phyloP scores from a whole-genome alignment of 1,139 yeast genomes.

The Sugiyamaella sp. region DNA sequence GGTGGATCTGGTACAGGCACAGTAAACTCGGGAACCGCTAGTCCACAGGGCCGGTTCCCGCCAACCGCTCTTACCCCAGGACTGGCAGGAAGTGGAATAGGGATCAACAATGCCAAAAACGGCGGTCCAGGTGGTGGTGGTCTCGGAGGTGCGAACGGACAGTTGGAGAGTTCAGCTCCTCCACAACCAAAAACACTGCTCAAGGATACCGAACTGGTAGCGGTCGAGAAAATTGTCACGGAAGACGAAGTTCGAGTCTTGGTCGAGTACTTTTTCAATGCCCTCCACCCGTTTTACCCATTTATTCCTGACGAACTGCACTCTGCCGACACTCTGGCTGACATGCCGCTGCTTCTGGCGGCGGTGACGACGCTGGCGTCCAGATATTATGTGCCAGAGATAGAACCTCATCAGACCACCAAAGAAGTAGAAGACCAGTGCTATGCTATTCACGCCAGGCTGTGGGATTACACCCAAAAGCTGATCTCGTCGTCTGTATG shows the following conservation, averaged over 20 bases:
- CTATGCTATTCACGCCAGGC: conserved; percentile 57
- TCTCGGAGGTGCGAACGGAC: background rate
- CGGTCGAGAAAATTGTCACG: conserved; percentile 60
- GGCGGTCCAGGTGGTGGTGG: background rate
- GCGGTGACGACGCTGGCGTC: conserved; percentile 80
- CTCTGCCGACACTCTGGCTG: conserved; percentile 64
- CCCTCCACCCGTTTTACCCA: conserved; percentile 90
- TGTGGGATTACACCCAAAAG: conserved; percentile 84
- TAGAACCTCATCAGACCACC: conserved; percentile 19
- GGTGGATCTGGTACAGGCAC: conserved; percentile 36
- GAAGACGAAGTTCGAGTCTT: conserved; percentile 68
- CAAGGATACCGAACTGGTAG: conserved; percentile 67
- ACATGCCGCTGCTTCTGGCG: conserved; percentile 78
- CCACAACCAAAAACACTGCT: conserved; percentile 50
- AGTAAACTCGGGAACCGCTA: conserved; percentile 8
- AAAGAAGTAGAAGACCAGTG: conserved; percentile 23
- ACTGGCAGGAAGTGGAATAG: conserved; percentile 15
- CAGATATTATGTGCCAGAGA: conserved; percentile 50
- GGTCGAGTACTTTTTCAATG: conserved; percentile 66
- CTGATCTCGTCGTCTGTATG: conserved; percentile 86
- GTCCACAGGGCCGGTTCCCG: conserved; percentile 22
- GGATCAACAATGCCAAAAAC: conserved; percentile 1
- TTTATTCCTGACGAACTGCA: conserved; percentile 77
- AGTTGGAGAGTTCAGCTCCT: background rate
- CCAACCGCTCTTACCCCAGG: conserved; percentile 15